Base-by-base conservation (phyloP, 805 yeast species). In the Myxozyma neotropica region DNA sequence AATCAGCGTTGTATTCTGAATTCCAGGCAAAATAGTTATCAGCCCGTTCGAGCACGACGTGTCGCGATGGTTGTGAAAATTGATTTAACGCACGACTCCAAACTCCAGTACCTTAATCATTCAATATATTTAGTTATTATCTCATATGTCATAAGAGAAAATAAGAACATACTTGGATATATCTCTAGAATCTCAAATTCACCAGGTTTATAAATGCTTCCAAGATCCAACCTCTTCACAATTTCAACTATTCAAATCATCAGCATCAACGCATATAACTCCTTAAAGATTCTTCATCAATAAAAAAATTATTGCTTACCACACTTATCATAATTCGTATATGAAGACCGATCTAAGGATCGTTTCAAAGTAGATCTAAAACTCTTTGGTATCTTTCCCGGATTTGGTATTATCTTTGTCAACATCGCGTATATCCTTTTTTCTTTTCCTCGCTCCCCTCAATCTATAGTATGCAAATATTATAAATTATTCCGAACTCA, bases 61-160 rank as follows among this genome's bases (percentile, higher is more conserved):
- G 91, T 27, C 80, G 82, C 35, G 74, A 71, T 0, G 97, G 97
- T 40, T 80, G 73, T 13, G 87, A 73, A 31, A 75, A 76, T 55
- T 83, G 78, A 70, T 88, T 78, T n/a, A 92, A 68, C 62, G 84
- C 81, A 0, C 84, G 76, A 0, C 92, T 80, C 66, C 86, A 82
- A 1, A 84, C 74, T 3, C 88, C 84, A 33, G 80, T 77, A 1
- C 87, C 85, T 0, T 48, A 26, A 7, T 38, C 19, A 36, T 33
- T 27, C 29, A 36, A 17, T 29, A 13, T 10, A 26, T 10, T 15
- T 15, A 19, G 3, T 19, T 2, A 23, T 10, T 21, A 2, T 44
- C 17, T 7, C 15, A 10, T 10, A 39, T 15, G 2, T 26, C 27
- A 24, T 5, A 13, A 8, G 5, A 35, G 42, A 23, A 10, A 29